Percentiles rank a stretch among this genome's conserved stretches.
phyloP scores from a whole-genome alignment of 129 eudicot genomes.

The Centella asiatica region DNA sequence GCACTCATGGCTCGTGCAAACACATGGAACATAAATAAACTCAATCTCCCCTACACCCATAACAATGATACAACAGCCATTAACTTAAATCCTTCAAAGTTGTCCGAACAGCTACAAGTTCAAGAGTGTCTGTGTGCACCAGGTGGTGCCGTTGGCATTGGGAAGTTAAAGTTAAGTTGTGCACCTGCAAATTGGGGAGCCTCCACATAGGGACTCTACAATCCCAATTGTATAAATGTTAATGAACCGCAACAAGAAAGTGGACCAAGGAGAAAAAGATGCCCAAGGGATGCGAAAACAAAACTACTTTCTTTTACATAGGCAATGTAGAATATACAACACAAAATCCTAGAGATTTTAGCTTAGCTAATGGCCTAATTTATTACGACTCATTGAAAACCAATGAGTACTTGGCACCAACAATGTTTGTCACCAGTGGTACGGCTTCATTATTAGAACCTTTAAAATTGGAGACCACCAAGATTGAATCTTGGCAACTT shows the following conservation, averaged over 20 bases:
- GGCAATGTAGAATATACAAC: not conserved
- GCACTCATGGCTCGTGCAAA: not conserved
- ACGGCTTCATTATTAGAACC: too few relatives aligned
- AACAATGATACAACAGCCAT: conserved; percentile 9
- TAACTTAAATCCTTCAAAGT: conserved; percentile 1
- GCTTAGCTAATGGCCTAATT: too few relatives aligned
- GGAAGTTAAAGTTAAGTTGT: conserved; percentile 35
- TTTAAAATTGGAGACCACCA: too few relatives aligned
- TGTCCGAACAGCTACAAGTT: conserved; percentile 13
- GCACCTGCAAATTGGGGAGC: conserved; percentile 68
- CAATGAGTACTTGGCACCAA: too few relatives aligned
- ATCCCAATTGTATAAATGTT: conserved; percentile 2
- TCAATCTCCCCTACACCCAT: not conserved
- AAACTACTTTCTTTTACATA: not conserved
- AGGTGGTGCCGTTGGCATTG: conserved; percentile 53
- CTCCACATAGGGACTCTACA: conserved; percentile 91
- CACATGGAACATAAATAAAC: not conserved
- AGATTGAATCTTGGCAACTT: too few relatives aligned
- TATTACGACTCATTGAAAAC: too few relatives aligned
- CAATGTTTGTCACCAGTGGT: too few relatives aligned
- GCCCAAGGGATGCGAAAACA: not conserved
- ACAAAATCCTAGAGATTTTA: too few relatives aligned
- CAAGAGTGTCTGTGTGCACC: conserved; percentile 49
- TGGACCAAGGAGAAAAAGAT: not conserved
- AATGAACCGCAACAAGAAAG: not conserved